Evolutionary conservation across 2,329 filamentous ascomycete genomes (phyloP), one percentile per base, ranked within the genome.

Genomic region (Apiospora pterosperma): DNA sequence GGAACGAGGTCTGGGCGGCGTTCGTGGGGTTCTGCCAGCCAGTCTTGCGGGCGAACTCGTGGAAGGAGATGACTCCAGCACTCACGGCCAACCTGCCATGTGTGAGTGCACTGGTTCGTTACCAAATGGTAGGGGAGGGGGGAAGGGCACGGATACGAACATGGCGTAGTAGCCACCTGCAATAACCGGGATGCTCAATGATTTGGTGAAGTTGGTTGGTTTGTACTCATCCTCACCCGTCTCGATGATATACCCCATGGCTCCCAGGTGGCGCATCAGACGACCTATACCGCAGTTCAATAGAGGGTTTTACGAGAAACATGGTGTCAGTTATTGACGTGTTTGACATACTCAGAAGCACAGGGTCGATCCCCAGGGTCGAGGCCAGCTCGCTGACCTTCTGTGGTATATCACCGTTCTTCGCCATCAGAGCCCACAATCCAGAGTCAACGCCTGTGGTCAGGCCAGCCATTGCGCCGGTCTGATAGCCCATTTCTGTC

Each of bases 351-450:
- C 75, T 63, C 2, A 77, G 68, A 4, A 74, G 69, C 31, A 68
- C 41, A 12, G 73, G 44, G 36, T 76, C 73, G 11, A 77, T 67
- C 10, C 67, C 67, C 6, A 76, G 62, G 0, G 62, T 34, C 16
- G 66, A 63, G 3, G 77, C 78, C 3, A 80, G 67, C 1, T 79
- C 76, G 2, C 59, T 59, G 1, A 74, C 68, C 5, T 69, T 76
- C 67, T 79, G 76, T 0, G 74, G 69, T 25, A 65, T 67, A 5
- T 55, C 74, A 7, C 71, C 72, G 11, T 75, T 70, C 63, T 74
- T 68, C 8, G 70, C 75, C 64, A 80, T 72, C 2, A 74, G 69
- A 0, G 64, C 66, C 73, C 76, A 81, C 5, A 80, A 69, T 4
- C 78, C n/a, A 70, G 69, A 16, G 4, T 79, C 74, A 0, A 77